A percentile compares a stretch with the other conserved stretches of the same genome.
These are phyloP conservation scores for Cryptosporidium sp. DNA, from an alignment of 169 alveolate genomes.

Conservation along the genomic window DNA sequence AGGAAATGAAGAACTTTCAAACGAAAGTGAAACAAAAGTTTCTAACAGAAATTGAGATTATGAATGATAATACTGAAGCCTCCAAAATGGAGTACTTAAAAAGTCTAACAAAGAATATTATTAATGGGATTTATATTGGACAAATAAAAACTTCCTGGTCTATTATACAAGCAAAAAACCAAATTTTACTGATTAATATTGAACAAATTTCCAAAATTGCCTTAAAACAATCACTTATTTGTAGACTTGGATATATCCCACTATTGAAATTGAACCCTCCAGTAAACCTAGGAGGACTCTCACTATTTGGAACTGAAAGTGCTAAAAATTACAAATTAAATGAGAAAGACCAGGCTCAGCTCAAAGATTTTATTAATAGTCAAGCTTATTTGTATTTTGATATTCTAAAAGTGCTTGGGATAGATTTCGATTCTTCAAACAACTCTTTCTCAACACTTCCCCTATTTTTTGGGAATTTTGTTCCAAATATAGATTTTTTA, in stretches of 20 bases:
- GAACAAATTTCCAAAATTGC: constrained; percentile 27
- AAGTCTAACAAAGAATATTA: constrained; percentile 16
- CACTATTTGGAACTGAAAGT: neutral
- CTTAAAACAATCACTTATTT: constrained; percentile 42
- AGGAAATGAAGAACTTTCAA: constrained; percentile 1
- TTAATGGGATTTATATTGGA: constrained; percentile 66
- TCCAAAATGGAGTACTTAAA: neutral
- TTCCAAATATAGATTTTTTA: constrained; percentile 61
- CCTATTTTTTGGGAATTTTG: constrained; percentile 41
- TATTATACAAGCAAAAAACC: constrained; percentile 23
- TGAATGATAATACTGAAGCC: neutral
- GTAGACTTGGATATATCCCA: constrained; percentile 53
- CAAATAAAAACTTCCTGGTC: constrained; percentile 13
- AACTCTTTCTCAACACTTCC: constrained; percentile 38
- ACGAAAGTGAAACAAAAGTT: constrained; percentile 24
- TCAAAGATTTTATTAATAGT: neutral
- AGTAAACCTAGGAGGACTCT: neutral
- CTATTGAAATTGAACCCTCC: constrained; percentile 38
- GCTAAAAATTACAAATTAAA: neutral
- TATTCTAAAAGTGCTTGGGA: constrained; percentile 22
- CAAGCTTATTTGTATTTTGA: neutral
- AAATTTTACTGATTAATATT: constrained; percentile 28
- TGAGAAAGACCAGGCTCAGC: neutral
- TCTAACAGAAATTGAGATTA: neutral
- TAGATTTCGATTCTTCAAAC: constrained; percentile 2